Percentiles rank a stretch among this genome's conserved stretches.
Conservation (phyloP, 139 green algal genomes). For the Picochlorum sp. region DNA sequence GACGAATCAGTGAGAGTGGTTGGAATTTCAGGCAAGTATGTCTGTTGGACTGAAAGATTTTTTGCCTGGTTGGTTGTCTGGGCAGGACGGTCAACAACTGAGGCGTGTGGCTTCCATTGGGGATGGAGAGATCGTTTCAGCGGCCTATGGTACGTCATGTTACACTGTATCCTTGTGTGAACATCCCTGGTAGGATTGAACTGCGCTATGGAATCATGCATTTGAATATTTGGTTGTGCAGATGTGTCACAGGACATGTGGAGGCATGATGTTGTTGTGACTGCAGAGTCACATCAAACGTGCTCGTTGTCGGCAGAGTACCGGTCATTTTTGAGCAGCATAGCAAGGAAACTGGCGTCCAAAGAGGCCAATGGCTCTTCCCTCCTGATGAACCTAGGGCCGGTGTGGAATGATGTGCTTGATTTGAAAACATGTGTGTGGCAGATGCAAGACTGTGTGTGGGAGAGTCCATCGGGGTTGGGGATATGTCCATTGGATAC, state of each 20-base stretch:
- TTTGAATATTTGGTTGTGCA: neutral
- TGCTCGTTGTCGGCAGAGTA: neutral
- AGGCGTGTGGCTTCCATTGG: neutral
- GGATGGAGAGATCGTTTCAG: neutral
- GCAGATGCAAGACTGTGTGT: conserved; percentile 4
- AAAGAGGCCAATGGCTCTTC: neutral
- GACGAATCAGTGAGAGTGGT: too few relatives aligned
- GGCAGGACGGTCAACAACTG: neutral
- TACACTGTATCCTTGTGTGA: neutral
- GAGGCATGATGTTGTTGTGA: neutral
- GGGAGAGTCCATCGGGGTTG: conserved; percentile 23
- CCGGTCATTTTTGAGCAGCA: neutral
- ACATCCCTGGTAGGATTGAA: neutral
- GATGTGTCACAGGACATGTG: neutral
- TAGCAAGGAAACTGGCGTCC: neutral
- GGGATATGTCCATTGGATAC: conserved; percentile 27
- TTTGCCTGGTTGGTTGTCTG: neutral
- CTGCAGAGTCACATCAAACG: neutral
- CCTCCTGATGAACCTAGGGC: conserved; percentile 28
- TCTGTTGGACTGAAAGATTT: neutral
- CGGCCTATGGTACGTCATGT: neutral
- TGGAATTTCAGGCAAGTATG: neutral
- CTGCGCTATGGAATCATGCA: neutral
- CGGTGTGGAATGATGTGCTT: conserved; percentile 7
- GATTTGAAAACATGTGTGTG: conserved; percentile 5